These are phyloP conservation scores for Sporisorium exsertum DNA, from an alignment of 1,284 basidiomycete species.

Conservation along the genomic window DNA sequence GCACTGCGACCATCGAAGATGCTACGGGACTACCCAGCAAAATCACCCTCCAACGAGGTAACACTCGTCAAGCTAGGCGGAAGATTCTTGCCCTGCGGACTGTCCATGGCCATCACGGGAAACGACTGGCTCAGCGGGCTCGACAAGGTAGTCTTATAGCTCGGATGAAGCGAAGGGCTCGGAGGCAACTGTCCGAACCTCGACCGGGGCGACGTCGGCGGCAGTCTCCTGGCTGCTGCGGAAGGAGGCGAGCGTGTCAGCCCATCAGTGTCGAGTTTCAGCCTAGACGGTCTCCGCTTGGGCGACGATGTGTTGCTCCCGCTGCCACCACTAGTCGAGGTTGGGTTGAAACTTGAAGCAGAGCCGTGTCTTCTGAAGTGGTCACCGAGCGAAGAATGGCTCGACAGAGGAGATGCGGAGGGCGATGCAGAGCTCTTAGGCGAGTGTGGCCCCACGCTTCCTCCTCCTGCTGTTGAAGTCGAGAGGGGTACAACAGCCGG, in stretches of 20 bases:
- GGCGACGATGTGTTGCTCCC: slow-evolving; percentile 26
- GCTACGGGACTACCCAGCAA: too few relatives aligned
- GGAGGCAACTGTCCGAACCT: slow-evolving; percentile 37
- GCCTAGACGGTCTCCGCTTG: slow-evolving; percentile 21
- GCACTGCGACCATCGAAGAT: too few relatives aligned
- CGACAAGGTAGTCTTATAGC: slow-evolving; percentile 26
- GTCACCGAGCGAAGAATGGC: slow-evolving; percentile 28
- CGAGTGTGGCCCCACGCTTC: neutral
- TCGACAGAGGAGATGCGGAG: slow-evolving; percentile 27
- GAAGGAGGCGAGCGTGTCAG: slow-evolving; percentile 18
- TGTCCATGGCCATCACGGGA: slow-evolving; percentile 27
- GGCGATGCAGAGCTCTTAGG: slow-evolving; percentile 24
- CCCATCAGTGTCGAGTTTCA: slow-evolving; percentile 30
- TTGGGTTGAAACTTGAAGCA: slow-evolving; percentile 20
- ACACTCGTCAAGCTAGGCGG: slow-evolving; percentile 25
- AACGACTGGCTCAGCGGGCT: slow-evolving; percentile 26
- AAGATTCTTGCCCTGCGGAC: slow-evolving; percentile 21
- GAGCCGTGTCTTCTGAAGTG: slow-evolving; percentile 23
- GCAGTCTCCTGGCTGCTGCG: slow-evolving; percentile 15
- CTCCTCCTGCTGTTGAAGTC: neutral
- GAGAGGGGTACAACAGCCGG: slow-evolving; percentile 2
- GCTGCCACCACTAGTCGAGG: slow-evolving; percentile 10
- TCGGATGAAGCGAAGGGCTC: slow-evolving; percentile 30
- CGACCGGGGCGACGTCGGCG: slow-evolving; percentile 21
- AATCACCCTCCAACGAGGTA: slow-evolving; percentile 22